Percentiles rank a stretch among this genome's conserved stretches.
phyloP scores from a whole-genome alignment of 495 filamentous ascomycete species.

The Trichoderma orchidacearum region DNA sequence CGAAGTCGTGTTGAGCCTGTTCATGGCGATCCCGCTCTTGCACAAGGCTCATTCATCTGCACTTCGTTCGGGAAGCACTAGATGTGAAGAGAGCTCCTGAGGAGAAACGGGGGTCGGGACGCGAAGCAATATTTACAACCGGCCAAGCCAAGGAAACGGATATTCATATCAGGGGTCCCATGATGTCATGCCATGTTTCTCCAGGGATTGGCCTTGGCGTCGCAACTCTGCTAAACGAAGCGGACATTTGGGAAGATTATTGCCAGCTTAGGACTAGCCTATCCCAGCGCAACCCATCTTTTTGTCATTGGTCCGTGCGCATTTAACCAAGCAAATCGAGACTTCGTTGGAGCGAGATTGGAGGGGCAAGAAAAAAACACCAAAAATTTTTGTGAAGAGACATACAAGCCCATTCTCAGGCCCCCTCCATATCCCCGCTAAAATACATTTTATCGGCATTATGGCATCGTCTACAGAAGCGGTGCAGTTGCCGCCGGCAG shows the following conservation, averaged over 20 bases:
- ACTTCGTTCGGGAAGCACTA: background rate
- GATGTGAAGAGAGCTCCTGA: background rate
- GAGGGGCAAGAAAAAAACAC: background rate
- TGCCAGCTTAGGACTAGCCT: background rate
- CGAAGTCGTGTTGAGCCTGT: slow-evolving; percentile 42
- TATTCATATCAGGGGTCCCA: background rate
- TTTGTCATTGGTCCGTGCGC: background rate
- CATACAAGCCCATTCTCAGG: background rate
- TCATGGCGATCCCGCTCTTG: slow-evolving; percentile 3
- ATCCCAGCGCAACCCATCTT: background rate
- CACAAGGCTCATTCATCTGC: background rate
- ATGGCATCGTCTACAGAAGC: slow-evolving; percentile 1
- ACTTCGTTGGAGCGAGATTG: background rate
- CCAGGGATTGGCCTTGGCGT: background rate
- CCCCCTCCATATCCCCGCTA: slow-evolving; percentile 1
- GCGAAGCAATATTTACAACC: background rate
- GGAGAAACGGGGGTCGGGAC: background rate
- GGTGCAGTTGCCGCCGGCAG: background rate
- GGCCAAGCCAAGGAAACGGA: background rate
- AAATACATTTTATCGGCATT: background rate
- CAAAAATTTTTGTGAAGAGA: background rate
- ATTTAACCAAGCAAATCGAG: background rate
- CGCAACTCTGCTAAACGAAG: no score
- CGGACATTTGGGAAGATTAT: background rate
- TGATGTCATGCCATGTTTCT: background rate